A percentile compares a stretch with the other conserved stretches of the same genome.
Evolutionary conservation across 169 alveolate genomes (phyloP).

Genomic region (Perkinsus marinus): DNA sequence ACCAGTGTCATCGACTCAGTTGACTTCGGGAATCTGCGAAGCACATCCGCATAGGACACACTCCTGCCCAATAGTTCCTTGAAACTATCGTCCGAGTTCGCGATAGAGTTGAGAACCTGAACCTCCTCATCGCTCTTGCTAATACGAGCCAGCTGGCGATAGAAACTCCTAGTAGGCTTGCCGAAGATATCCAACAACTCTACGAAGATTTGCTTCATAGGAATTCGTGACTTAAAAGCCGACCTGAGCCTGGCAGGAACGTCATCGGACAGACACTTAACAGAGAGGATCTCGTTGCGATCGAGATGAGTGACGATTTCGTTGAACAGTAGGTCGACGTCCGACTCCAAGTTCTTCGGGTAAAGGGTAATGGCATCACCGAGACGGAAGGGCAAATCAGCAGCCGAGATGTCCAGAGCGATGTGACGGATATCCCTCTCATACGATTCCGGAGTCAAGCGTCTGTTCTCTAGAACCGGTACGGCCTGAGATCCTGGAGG

Average conservation of each 20-base stretch:
- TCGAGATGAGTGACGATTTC: background rate
- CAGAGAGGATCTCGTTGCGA: background rate
- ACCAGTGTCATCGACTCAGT: constrained; percentile 12
- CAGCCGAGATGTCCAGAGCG: constrained; percentile 3
- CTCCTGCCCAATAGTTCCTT: constrained; percentile 10
- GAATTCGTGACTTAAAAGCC: constrained; percentile 13
- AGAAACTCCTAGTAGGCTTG: constrained; percentile 17
- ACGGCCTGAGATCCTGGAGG: constrained; percentile 20
- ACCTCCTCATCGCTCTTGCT: constrained; percentile 13
- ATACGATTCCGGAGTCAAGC: constrained; percentile 16
- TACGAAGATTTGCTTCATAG: constrained; percentile 18
- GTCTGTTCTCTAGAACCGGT: constrained; percentile 9
- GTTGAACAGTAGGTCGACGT: background rate
- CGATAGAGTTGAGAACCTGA: constrained; percentile 6
- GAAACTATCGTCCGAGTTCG: constrained; percentile 11
- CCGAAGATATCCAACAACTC: constrained; percentile 31
- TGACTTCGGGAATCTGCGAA: constrained; percentile 6
- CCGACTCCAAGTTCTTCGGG: constrained; percentile 12
- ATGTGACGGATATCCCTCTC: constrained; percentile 28
- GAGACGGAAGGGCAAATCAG: background rate
- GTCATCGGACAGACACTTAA: background rate
- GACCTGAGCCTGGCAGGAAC: background rate
- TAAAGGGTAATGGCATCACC: constrained; percentile 27
- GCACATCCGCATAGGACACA: constrained; percentile 17
- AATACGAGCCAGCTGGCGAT: constrained; percentile 10